Percentiles rank a stretch among this genome's conserved stretches.
Conservation (phyloP, 345 rosid species). For the Pseudoturritis turrita region DNA sequence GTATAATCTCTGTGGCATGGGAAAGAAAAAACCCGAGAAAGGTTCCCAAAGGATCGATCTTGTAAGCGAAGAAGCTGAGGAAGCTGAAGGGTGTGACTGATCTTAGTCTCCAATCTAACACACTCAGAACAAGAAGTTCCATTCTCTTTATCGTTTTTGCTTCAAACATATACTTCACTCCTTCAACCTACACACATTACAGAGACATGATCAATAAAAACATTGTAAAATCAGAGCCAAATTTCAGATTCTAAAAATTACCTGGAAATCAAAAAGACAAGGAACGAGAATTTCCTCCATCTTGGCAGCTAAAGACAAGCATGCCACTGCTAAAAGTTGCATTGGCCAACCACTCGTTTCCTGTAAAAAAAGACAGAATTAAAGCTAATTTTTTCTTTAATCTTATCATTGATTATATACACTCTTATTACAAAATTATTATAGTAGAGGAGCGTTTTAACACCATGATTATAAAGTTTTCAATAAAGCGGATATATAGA, state of each 20-base stretch:
- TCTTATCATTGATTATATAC: constrained; percentile 5
- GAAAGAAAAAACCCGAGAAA: constrained; percentile 55
- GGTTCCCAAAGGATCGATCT: constrained; percentile 68
- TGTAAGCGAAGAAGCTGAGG: constrained; percentile 81
- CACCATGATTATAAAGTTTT: constrained; percentile 23
- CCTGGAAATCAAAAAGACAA: constrained; percentile 84
- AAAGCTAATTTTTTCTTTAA: background rate
- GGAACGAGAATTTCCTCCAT: constrained; percentile 99
- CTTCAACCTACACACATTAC: constrained; percentile 49
- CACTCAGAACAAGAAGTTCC: constrained; percentile 84
- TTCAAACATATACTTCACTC: constrained; percentile 69
- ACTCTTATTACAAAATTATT: background rate
- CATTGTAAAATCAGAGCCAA: background rate
- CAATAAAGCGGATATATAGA: constrained; percentile 9
- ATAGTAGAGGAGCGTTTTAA: constrained; percentile 21
- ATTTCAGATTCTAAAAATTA: constrained; percentile 5
- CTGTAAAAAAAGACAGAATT: constrained; percentile 33
- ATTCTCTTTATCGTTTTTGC: constrained; percentile 80
- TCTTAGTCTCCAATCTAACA: constrained; percentile 91
- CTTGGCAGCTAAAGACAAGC: constrained; percentile 95
- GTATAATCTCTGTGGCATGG: constrained; percentile 66
- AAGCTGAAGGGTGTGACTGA: constrained; percentile 87
- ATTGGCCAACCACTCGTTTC: constrained; percentile 73
- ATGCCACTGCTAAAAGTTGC: constrained; percentile 88
- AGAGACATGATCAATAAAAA: background rate